These are phyloP conservation scores for Bipolaris oryzae DNA, from an alignment of 2,329 filamentous ascomycete species.

Conservation along the genomic window DNA sequence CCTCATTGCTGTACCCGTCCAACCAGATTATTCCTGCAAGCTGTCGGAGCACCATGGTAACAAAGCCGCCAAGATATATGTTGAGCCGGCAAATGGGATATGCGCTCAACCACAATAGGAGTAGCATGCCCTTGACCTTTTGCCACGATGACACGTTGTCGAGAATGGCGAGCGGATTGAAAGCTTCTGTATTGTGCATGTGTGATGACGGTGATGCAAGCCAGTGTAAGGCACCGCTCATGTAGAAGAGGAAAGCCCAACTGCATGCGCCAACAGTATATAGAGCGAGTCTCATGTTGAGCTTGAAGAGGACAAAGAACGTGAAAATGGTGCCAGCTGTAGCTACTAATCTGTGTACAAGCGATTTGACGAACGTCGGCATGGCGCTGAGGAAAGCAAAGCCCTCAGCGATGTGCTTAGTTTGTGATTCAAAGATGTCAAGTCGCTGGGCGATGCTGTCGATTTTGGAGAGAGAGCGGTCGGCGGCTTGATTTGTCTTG, in stretches of 20 bases:
- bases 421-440: conserved; percentile 25
- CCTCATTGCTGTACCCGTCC: conserved; percentile 22
- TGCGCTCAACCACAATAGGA: conserved; percentile 26
- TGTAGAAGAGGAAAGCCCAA: conserved; percentile 24
- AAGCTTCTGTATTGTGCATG: not conserved
- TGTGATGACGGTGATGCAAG: conserved; percentile 7
- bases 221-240: conserved; percentile 22
- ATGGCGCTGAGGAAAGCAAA: conserved; percentile 32
- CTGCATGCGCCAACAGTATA: conserved; percentile 26
- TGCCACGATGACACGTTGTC: conserved; percentile 19
- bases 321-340: conserved; percentile 16
- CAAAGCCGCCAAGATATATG: conserved; percentile 13
- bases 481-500: conserved; percentile 18
- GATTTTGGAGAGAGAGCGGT: conserved; percentile 21
- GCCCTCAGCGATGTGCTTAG: conserved; percentile 28
- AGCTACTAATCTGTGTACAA: conserved; percentile 16
- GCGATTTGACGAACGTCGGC: conserved; percentile 13
- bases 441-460: conserved; percentile 27
- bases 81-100: conserved; percentile 28
- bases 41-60: conserved; percentile 2
- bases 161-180: not conserved
- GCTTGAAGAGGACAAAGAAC: conserved; percentile 21
- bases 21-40: conserved; percentile 21
- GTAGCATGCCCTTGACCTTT: conserved; percentile 17
- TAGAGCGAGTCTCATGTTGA: conserved; percentile 23